Evolutionary conservation across 805 yeast species (phyloP), one percentile per base, ranked within the genome.

Genomic region (Pichia eremophila): DNA sequence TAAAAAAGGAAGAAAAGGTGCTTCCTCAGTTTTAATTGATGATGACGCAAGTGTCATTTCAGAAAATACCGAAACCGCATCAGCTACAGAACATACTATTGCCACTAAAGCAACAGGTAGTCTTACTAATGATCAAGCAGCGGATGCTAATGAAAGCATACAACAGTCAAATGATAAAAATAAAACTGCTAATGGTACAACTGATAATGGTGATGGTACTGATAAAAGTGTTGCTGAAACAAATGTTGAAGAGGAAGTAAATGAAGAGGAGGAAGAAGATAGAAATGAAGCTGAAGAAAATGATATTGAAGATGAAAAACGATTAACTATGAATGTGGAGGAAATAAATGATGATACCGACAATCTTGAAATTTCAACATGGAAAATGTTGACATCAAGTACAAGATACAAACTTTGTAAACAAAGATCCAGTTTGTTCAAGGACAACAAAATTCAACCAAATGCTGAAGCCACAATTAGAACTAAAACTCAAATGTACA

Each of bases 331-430:
- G 35, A 17, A 40, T 44, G 43, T 41, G n/a, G 59, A 17, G 34
- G 59, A 57, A 35, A 47, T 50, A 8, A 51, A 55, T 31, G 60
- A 48, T 29, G 65, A 51, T 22, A 42, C 48, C 3, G 66, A 60
- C 29, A 95, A 86, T 58, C 73, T 85, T 35, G 96, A 89, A 57
- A 66, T 81, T 41, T 83, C 83, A 46, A 78, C 86, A 1, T 90
- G 97, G 97, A 83, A 84, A 55, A 77, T 77, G n/a, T 65, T 82
- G 38, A 88, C 93, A 0, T 85, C 95, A 0, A 83, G 83, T 51
- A 75, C 84, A 0, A 69, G 96, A 48, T 87, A 91, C 15, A 81
- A 83, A 45, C 75, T 85, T 51, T 82, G 95, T 58, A 65, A 78
- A 27, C 73, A 75, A 48, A 74, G 98, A 54, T 73, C 85, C 0